phyloP scores from a whole-genome alignment of 2,329 filamentous ascomycete species.

The Sporothrix mexicana region DNA sequence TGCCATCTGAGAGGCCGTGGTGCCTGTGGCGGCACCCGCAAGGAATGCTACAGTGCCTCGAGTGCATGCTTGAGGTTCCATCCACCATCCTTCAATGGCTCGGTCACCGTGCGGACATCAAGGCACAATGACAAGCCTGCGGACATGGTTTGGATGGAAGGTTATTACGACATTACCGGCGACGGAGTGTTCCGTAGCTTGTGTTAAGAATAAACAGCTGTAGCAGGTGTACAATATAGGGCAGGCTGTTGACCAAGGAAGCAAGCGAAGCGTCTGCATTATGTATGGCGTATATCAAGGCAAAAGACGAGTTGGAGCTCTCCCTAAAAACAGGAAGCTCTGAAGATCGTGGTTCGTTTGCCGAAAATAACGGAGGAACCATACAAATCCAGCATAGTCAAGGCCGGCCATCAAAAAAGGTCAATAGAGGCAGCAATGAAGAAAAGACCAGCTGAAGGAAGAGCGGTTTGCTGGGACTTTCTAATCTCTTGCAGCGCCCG shows the following conservation, averaged over 20 bases:
- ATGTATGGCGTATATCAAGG: not conserved
- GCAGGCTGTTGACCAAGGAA: not conserved
- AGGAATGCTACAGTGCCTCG: conserved; percentile 19
- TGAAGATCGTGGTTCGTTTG: not conserved
- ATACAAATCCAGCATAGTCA: conserved; percentile 1
- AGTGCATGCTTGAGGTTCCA: conserved; percentile 5
- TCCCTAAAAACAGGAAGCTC: not conserved
- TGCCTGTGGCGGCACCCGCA: not conserved
- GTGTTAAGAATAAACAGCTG: not conserved
- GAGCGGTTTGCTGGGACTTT: not conserved
- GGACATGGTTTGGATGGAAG: not conserved
- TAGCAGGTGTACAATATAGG: not conserved
- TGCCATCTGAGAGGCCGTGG: not conserved
- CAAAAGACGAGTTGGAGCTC: not conserved
- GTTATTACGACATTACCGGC: conserved; percentile 14
- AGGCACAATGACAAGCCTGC: not conserved
- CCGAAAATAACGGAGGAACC: not conserved
- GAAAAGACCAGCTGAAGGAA: not conserved
- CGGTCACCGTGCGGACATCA: conserved; percentile 2
- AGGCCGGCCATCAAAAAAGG: not conserved
- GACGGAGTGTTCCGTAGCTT: conserved; percentile 1
- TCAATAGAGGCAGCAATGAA: not conserved
- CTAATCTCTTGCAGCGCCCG: conserved; percentile 17
- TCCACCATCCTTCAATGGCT: conserved; percentile 1
- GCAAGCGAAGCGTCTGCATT: not conserved